Base-by-base conservation (phyloP, 1,284 basidiomycete genomes). In the Pseudozyma hubeiensis region DNA sequence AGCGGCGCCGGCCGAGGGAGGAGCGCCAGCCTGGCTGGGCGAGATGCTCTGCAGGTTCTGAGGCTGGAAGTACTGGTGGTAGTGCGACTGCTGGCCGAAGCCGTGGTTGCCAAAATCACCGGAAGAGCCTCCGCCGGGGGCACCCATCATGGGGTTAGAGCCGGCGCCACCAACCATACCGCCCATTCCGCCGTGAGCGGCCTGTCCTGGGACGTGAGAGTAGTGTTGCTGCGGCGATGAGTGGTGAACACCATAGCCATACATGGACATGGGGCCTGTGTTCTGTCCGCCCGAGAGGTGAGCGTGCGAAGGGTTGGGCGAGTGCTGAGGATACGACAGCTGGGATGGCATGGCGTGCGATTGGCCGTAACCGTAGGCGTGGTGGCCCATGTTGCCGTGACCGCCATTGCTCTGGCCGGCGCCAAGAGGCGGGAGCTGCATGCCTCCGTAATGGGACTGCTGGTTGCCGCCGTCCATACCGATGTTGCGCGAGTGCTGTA, bases 121-220 rank as follows among this genome's bases (percentile, higher is more conserved):
- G 19, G 58, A 58, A 2, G 60, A 64, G 61, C 56, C 64, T 46
- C 67, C 67, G 31, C 72, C 67, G 30, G 72, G 72, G 7, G 72
- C 72, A 40, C 72, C 72, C 67, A 75, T 70, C 72, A 75, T 75
- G 10, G 72, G 72, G 52, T 75, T 75, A 29, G 67, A 66, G 43
- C 72, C 72, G 50, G 72, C 60, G 16, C 64, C 67, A 35, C 67
- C 60, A 17, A 75, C 72, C 67, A 75, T 71, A 39, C 72, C 72
- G 14, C 72, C 67, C 63, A 75, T 75, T 29, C 72, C 67, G 33
- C 72, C 67, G 49, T 74, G 71, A 19, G 71, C 65, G 41, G 71
- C 71, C 53, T 74, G 71, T 39, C 71, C 71, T 19, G 71, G 59
- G 29, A 75, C 71, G 43, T 75, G 71, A 16, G 71, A 75, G 53